Evolutionary conservation across 176 grass and related monocot genomes (phyloP), one percentile per base, ranked within the genome.

Genomic region (Lolium rigidum): DNA sequence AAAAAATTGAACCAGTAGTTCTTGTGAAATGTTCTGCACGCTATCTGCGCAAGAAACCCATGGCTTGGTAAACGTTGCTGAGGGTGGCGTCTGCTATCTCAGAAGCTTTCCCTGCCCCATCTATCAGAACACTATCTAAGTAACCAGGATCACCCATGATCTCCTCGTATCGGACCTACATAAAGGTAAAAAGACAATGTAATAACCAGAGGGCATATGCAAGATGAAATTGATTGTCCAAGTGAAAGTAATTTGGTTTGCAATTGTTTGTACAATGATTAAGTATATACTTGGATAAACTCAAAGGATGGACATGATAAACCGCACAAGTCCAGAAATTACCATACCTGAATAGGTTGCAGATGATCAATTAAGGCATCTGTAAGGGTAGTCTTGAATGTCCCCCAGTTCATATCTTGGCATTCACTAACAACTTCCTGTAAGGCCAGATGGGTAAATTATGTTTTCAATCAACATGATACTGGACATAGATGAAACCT

Each of bases 351-450:
- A 80, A 98, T 98, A 77, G 97, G 97, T 10, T 94, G 90, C 44
- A 98, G 80, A 95, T 95, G 94, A 62, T 95, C 94, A 51, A 98
- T 84, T 60, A 96, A 83, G 44, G 92, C 92, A 86, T 98, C 97
- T 14, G 91, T 91, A 59, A 98, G 90, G 52, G 77, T 92, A 59
- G 28, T 46, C 75, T 98, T 98, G 79, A 98, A 98, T 75, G 93
- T 81, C 11, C 97, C 97, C 97, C 97, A 98, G 81, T 94, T 96
- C 97, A 98, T 94, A 90, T 94, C 78, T 94, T 86, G 81, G 65
- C 94, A 98, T 83, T 98, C 97, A 0, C 76, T 63, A 65, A 81
- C 60, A 91, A 98, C 88, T 92, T 98, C 94, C 97, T 98, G 94
- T 18, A 11, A 76, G 71, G 81, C 26, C 49, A 80, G 62, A 68